Base-by-base conservation (phyloP, 2,329 filamentous ascomycete species). In the Sclerotinia minor region DNA sequence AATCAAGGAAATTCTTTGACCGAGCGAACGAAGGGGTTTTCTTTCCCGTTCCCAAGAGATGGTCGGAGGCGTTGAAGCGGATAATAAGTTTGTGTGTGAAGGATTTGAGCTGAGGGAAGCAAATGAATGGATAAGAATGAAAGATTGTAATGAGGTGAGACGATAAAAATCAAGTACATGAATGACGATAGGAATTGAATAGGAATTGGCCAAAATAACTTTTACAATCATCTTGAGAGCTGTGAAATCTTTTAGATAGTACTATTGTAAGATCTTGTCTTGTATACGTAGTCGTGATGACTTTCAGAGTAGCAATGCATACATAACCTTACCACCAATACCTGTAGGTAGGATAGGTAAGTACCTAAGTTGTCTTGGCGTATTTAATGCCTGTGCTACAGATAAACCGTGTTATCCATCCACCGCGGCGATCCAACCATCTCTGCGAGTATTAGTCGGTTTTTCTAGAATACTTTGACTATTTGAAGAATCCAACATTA, bases 1-100 rank as follows among this genome's bases (percentile, higher is more conserved):
- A 59, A 61, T 49, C 58, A 61, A 61, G 44, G 58, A 61, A 61
- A 49, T 6, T 11, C 44, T 61, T 49, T 26, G 24, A 60, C 57
- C 57, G 58, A 60, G 26, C 58, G 44, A 49, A 35, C 58, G 58
- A 61, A 61, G 58, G 58, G 58, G 29, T 61, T 61, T 32, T n/a
- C n/a, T 44, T 49, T 61, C 58, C 58, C 26, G 44, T 61, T 49
- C 41, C 41, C 49, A 29, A 61, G 44, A 49, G 44, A 49, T 35
- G 58, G 44, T 29, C 13, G 58, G 58, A 44, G 44, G 44, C 58
- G 44, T 61, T 61, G 21, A 61, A 44, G 21, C 58, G 29, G 58
- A 49, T 61, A 49, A 49, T 61, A 49, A 49, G 58, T 49, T 49
- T 60, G 54, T 24, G 58, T 17, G 58, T 35, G 55, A 24, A 24